These are phyloP conservation scores for Pythium phragmiticola DNA, from an alignment of 352 stramenopile genomes.

Conservation along the genomic window DNA sequence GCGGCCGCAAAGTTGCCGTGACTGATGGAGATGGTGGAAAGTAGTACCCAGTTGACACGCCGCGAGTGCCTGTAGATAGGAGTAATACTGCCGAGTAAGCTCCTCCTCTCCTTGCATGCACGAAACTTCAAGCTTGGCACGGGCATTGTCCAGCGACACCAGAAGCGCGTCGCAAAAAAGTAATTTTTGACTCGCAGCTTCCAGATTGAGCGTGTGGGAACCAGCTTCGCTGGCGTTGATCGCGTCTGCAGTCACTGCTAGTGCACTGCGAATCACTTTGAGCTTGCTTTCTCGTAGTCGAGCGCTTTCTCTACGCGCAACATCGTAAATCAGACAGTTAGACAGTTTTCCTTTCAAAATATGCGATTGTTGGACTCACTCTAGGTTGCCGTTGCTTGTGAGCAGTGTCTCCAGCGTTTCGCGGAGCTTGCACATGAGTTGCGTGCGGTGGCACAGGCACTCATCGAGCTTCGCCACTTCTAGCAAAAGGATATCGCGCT, in stretches of 20 bases:
- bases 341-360: background rate
- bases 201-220: background rate
- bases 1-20: background rate
- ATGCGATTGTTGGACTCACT: constrained; percentile 9
- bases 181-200: background rate
- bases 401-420: constrained; percentile 40
- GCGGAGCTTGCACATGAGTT: constrained; percentile 34
- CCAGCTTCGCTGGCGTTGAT: background rate
- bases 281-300: constrained; percentile 10
- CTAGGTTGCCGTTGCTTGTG: constrained; percentile 35
- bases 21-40: background rate
- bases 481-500: constrained; percentile 38
- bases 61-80: background rate
- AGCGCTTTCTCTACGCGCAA: constrained; percentile 3
- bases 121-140: background rate
- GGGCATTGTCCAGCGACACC: background rate
- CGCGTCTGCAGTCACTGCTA: background rate
- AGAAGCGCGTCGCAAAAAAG: constrained; percentile 8
- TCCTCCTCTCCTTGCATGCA: constrained; percentile 16
- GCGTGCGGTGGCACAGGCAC: constrained; percentile 32
- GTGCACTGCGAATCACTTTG: background rate
- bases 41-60: constrained; percentile 1
- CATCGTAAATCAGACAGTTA: background rate
- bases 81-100: background rate
- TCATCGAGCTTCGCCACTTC: constrained; percentile 37